Evolutionary conservation across 306 rosid genomes (phyloP), one percentile per base, ranked within the genome.

Genomic region (Castanea sativa): DNA sequence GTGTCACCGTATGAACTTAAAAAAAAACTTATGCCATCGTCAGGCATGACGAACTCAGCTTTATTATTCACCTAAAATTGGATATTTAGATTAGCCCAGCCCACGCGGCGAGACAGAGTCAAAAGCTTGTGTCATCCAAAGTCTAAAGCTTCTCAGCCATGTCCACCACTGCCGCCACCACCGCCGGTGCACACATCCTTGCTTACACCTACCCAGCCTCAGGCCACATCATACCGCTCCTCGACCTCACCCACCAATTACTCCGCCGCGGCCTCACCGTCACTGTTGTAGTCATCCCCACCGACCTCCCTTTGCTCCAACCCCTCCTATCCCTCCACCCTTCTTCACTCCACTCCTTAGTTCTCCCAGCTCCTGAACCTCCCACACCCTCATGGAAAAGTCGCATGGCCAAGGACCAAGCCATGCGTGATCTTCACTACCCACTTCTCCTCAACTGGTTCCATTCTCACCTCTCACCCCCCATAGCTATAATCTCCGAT

Each of bases 181-280:
- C 14, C 43, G 7, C 12, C 51, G 69, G 27, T 79, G 14, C 21
- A 41, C 89, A 86, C 79, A 75, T 88, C 21, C 76, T 86, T 0
- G 86, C 75, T 2, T 86, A 86, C 5, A 80, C 89, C 0, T 86
- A 57, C 58, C 85, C 86, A 2, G 8, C 83, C 1, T 86, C 92
- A 1, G 89, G 92, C 51, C 92, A 88, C 76, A 6, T 79, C 14
- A 88, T 88, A 6, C 91, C 88, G 2, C 71, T 88, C 53, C 11
- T 88, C 0, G 88, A 88, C 49, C 67, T 88, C 43, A 1, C 73
- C 4, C 75, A 79, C 19, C 41, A 12, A 13, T 60, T 86, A 0
- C 76, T 82, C 70, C 33, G 86, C n/a, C 83, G 89, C 27, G 80
- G 87, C n/a, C 5, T 83, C 1, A 43, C 60, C 65, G 85, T 89